These are phyloP conservation scores for Quercus mongolica DNA, from an alignment of 306 rosid genomes.

Conservation along the genomic window DNA sequence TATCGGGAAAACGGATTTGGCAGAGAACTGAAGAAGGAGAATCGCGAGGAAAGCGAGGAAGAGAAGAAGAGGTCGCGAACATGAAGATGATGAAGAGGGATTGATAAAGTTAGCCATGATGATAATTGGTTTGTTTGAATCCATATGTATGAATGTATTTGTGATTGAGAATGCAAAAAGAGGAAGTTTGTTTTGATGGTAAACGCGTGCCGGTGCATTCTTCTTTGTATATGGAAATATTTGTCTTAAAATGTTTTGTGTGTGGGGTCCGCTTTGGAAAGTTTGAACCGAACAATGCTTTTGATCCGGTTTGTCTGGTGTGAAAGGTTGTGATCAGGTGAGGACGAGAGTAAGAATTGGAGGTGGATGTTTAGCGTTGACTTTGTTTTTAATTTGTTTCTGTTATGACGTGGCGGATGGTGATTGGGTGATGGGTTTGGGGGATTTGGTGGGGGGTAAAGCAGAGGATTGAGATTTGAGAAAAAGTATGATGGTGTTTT, in stretches of 20 bases:
- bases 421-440: no score
- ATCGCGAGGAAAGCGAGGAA: constrained; percentile 46
- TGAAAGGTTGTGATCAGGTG: not conserved
- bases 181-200: no score
- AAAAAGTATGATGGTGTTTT: not conserved
- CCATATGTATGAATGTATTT: no score
- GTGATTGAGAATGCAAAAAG: no score
- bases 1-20: constrained; percentile 29
- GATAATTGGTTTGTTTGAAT: no score
- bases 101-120: constrained; percentile 1
- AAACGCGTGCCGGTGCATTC: no score
- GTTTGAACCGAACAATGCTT: not conserved
- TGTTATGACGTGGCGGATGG: not conserved
- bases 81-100: constrained; percentile 24
- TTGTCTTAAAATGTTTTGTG: not conserved
- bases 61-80: constrained; percentile 36
- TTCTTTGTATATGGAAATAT: no score
- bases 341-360: not conserved
- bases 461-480: no score
- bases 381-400: not conserved
- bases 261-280: constrained; percentile 19
- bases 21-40: constrained; percentile 46
- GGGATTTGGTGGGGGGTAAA: not conserved
- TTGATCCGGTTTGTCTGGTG: constrained; percentile 15
- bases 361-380: not conserved